Percentiles rank a stretch among this genome's conserved stretches.
Conservation (phyloP, 2,329 filamentous ascomycete species). For the Xylaria sp. region DNA sequence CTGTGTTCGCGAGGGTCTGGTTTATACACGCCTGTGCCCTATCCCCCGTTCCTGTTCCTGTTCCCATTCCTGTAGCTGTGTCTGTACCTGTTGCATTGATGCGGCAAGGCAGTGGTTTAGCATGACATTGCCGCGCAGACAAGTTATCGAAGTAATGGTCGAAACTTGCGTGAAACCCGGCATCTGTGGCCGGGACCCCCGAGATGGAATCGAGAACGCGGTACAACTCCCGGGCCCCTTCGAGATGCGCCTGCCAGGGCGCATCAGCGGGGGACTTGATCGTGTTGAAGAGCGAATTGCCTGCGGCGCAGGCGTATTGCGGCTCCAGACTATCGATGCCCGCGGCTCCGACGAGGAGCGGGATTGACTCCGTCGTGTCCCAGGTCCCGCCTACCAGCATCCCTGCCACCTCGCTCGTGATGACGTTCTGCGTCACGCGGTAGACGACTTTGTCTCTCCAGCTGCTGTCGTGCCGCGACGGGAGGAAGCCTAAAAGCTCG, state of each 20-base stretch:
- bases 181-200: conserved; percentile 66
- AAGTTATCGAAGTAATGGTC: conserved; percentile 91
- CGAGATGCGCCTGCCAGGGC: conserved; percentile 73
- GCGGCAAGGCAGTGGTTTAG: conserved; percentile 76
- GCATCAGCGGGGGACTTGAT: conserved; percentile 59
- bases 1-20: conserved; percentile 70
- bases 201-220: conserved; percentile 73
- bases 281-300: conserved; percentile 55
- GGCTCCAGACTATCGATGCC: conserved; percentile 80
- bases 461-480: conserved; percentile 55
- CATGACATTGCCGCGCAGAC: conserved; percentile 80
- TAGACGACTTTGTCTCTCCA: conserved; percentile 65
- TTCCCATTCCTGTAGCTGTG: conserved; percentile 48
- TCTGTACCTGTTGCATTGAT: conserved; percentile 52
- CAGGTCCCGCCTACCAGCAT: conserved; percentile 81
- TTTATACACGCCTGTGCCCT: conserved; percentile 65
- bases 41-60: conserved; percentile 37
- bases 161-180: conserved; percentile 75
- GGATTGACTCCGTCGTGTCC: conserved; percentile 53
- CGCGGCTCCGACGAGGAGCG: conserved; percentile 63
- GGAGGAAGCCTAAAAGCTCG: conserved; percentile 74
- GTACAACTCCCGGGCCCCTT: conserved; percentile 65
- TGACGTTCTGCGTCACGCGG: conserved; percentile 83
- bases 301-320: conserved; percentile 71
- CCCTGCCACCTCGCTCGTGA: conserved; percentile 82